phyloP scores from a whole-genome alignment of 2,329 filamentous ascomycete genomes.

The Periconia sp. region DNA sequence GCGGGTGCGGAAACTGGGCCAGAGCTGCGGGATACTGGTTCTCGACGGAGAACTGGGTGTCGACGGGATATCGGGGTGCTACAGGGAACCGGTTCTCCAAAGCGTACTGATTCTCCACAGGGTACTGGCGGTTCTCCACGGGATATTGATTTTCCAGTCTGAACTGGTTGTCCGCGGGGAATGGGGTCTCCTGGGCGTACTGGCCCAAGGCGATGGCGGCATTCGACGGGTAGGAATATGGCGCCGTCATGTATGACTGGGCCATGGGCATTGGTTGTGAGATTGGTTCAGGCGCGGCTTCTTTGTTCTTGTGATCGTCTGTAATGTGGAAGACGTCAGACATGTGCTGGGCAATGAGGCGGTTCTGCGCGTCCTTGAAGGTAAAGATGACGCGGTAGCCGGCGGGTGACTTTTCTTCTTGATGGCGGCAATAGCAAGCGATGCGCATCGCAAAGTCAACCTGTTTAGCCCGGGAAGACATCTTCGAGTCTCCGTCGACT shows the following conservation, averaged over 20 bases:
- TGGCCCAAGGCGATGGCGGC: constrained; percentile 8
- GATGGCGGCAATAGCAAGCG: constrained; percentile 94
- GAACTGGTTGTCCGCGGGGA: background rate
- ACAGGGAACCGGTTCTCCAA: too few relatives aligned
- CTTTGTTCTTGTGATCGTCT: constrained; percentile 85
- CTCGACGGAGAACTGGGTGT: too few relatives aligned
- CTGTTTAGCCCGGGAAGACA: constrained; percentile 63
- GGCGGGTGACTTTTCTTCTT: constrained; percentile 77
- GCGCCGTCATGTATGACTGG: constrained; percentile 6
- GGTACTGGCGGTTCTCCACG: constrained; percentile 1
- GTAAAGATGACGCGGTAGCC: constrained; percentile 96
- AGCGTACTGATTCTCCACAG: constrained; percentile 12
- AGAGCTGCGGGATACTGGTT: too few relatives aligned
- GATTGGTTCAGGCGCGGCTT: constrained; percentile 27
- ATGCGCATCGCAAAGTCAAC: constrained; percentile 93
- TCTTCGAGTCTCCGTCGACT: constrained; percentile 25
- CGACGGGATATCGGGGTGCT: too few relatives aligned
- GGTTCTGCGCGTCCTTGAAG: constrained; percentile 79
- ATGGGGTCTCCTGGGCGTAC: background rate
- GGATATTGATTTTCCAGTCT: background rate
- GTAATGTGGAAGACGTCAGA: constrained; percentile 88
- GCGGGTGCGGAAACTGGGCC: too few relatives aligned
- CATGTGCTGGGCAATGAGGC: constrained; percentile 81
- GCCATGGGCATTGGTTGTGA: constrained; percentile 28
- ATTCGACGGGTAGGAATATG: constrained; percentile 8